These are phyloP conservation scores for Mucor piriformis DNA, from an alignment of 371 early-diverging fungal species.

Conservation along the genomic window DNA sequence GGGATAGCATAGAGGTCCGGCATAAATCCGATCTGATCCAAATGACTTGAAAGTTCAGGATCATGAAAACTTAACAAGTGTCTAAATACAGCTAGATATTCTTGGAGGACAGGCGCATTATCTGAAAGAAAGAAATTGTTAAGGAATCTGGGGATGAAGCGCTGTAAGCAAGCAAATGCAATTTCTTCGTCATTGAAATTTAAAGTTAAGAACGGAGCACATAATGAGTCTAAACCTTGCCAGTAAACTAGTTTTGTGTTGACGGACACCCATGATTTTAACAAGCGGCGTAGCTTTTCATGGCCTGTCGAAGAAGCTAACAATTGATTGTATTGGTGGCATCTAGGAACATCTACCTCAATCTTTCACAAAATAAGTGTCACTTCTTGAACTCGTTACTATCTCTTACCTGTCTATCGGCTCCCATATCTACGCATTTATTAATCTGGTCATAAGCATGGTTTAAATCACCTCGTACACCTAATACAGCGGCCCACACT, in stretches of 20 bases:
- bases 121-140: slow-evolving; percentile 73
- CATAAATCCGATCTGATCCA: slow-evolving; percentile 64
- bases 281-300: slow-evolving; percentile 64
- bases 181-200: slow-evolving; percentile 76
- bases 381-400: not conserved
- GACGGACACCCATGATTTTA: slow-evolving; percentile 72
- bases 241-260: slow-evolving; percentile 77
- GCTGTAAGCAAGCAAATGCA: slow-evolving; percentile 69
- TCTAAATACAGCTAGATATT: slow-evolving; percentile 66
- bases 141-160: slow-evolving; percentile 68
- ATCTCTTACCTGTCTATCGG: slow-evolving; percentile 59
- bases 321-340: slow-evolving; percentile 83
- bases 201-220: slow-evolving; percentile 76
- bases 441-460: slow-evolving; percentile 60
- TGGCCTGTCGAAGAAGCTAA: slow-evolving; percentile 76
- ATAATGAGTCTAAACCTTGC: slow-evolving; percentile 85
- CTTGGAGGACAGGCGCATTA: slow-evolving; percentile 69
- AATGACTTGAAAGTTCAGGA: slow-evolving; percentile 71
- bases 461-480: slow-evolving; percentile 65
- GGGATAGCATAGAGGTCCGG: slow-evolving; percentile 83
- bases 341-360: slow-evolving; percentile 78
- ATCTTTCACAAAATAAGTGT: slow-evolving; percentile 38
- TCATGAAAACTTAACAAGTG: slow-evolving; percentile 75
- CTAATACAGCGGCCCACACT: slow-evolving; percentile 82
- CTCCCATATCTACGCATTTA: slow-evolving; percentile 55